Base-by-base conservation (phyloP, 352 stramenopile genomes). In the Blastocystis sp. region DNA sequence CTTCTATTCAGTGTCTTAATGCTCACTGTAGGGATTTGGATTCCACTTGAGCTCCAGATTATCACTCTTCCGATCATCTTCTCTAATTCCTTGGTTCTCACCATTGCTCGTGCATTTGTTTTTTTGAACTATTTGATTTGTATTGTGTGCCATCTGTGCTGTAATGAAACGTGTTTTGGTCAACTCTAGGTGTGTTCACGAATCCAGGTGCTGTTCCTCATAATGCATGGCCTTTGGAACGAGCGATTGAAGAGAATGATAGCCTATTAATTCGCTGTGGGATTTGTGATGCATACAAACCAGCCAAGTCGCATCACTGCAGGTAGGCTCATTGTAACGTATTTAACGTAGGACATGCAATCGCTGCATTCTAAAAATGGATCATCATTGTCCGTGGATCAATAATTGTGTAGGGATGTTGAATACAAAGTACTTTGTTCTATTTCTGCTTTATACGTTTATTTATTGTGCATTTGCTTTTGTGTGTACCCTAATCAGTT, bases 351-450 rank as follows among this genome's bases (percentile, higher is more conserved):
- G 58, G 14, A 87, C 88, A 16, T 89, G 88, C 54, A 87, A 88
- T 52, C 43, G 24, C 5, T 91, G 89, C 46, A 88, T 91, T 58
- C 21, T 89, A 24, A 63, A 73, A 43, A 90, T 91, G 88, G 89
- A 91, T 78, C 89, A 91, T 56, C 88, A 90, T 71, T 91, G 89
- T 74, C 73, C 78, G 19, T 87, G 77, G 77, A 78, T 87, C 46
- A 87, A 87, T 39, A 87, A 87, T 42, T 87, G 77, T 56, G 77
- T 87, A 35, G 77, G 77, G 14, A 87, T 87, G 65, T 35, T 29
- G 21, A 87, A 87, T 27, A 74, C 63, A 54, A 87, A 87, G 65
- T 87, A 54, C 49, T 87, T 87, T 27, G 24, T 87, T 11, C 65
- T 77, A 1, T 87, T 87, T 63, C 21, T 87, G 46, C 21, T 75